These are phyloP conservation scores for Chenopodium suecicum DNA, from an alignment of 148 eudicot species.

Conservation along the genomic window DNA sequence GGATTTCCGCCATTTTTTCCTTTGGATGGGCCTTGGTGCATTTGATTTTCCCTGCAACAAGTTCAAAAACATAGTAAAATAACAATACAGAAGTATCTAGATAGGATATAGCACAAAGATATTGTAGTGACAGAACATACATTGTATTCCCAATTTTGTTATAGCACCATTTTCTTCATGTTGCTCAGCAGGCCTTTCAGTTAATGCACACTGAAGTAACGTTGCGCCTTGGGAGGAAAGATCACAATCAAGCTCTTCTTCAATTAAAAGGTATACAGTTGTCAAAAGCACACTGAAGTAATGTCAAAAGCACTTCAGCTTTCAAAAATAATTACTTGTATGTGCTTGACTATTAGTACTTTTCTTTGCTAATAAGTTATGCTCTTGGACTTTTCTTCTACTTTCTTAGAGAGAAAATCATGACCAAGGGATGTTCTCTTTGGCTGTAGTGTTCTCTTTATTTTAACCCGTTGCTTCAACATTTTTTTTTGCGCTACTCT, in stretches of 20 bases:
- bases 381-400: too few species aligned
- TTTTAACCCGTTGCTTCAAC: too few species aligned
- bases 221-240: conserved; percentile 84
- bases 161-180: conserved; percentile 36
- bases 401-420: too few species aligned
- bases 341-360: too few species aligned
- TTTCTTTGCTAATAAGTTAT: too few species aligned
- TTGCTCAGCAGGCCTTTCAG: conserved; percentile 49
- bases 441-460: too few species aligned
- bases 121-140: conserved; percentile 31
- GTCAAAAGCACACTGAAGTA: too few species aligned
- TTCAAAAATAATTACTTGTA: too few species aligned
- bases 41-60: conserved; percentile 55
- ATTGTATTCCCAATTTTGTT: conserved; percentile 82
- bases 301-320: too few species aligned
- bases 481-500: too few species aligned
- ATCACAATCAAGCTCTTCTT: conserved; percentile 25
- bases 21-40: conserved; percentile 54
- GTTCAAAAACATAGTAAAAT: not conserved
- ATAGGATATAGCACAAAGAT: not conserved
- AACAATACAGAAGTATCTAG: not conserved
- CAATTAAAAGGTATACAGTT: conserved; percentile 12
- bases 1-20: conserved; percentile 87
- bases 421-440: too few species aligned
- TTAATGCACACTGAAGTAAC: conserved; percentile 65